These are phyloP conservation scores for Chaetomiaceae sp. DNA, from an alignment of 2,329 filamentous ascomycete genomes.

Conservation along the genomic window DNA sequence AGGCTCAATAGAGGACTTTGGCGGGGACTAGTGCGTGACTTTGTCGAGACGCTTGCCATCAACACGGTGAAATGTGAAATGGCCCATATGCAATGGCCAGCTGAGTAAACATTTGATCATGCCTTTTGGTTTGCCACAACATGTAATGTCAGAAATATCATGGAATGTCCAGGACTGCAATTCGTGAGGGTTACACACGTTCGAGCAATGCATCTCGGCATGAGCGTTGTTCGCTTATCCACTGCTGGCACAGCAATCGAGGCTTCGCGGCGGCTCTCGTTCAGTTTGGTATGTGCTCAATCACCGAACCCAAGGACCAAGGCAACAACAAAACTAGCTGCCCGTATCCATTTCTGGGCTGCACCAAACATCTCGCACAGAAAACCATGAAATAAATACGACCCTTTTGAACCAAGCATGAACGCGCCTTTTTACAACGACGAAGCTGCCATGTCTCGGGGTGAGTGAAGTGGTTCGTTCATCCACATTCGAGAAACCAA, in stretches of 20 bases:
- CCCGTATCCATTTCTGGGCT: neutral
- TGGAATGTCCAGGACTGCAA: neutral
- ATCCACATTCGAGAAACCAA: too few relatives aligned
- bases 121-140: too few relatives aligned
- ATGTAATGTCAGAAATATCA: too few relatives aligned
- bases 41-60: too few relatives aligned
- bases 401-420: neutral
- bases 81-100: too few relatives aligned
- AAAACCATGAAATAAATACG: neutral
- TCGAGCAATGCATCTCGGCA: neutral
- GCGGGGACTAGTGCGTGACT: neutral
- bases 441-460: conserved; percentile 3
- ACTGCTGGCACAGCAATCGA: too few relatives aligned
- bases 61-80: too few relatives aligned
- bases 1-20: conserved; percentile 17
- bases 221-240: neutral
- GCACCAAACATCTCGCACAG: neutral
- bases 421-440: conserved; percentile 9
- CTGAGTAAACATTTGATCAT: too few relatives aligned
- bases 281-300: too few relatives aligned
- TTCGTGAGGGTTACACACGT: neutral
- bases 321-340: neutral
- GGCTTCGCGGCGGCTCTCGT: neutral
- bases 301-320: too few relatives aligned
- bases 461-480: conserved; percentile 6